Conservation (phyloP, 1,139 yeast genomes). For the Taiozyma sp. region DNA sequence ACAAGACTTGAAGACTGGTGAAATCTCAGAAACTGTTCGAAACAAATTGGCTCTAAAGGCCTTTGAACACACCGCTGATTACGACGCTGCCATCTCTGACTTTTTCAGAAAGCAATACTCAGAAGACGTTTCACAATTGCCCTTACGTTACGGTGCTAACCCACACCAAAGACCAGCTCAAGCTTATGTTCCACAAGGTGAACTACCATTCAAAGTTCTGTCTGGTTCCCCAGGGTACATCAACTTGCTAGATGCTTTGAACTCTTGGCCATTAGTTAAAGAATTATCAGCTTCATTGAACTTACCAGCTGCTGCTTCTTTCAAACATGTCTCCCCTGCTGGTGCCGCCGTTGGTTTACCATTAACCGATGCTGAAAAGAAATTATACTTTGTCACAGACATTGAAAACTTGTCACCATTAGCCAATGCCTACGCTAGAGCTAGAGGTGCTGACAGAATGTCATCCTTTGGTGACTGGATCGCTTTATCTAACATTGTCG, state of each 20-base stretch:
- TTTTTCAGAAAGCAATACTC: conserved; percentile 96
- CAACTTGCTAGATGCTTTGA: conserved; percentile 90
- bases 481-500: conserved; percentile 94
- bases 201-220: conserved; percentile 89
- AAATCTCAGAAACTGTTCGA: conserved; percentile 66
- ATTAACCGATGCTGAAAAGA: conserved; percentile 83
- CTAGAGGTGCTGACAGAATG: conserved; percentile 99
- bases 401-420: conserved; percentile 93
- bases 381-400: conserved; percentile 90
- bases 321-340: conserved; percentile 98
- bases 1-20: conserved; percentile 69
- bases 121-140: conserved; percentile 82
- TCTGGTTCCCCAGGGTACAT: conserved; percentile 97
- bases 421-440: conserved; percentile 98
- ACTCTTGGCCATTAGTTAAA: conserved; percentile 98
- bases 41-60: conserved; percentile 91
- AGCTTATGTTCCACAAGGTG: conserved; percentile 80
- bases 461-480: conserved; percentile 98
- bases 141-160: conserved; percentile 96
- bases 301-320: conserved; percentile 98
- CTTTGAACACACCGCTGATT: conserved; percentile 96
- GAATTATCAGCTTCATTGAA: conserved; percentile 91
- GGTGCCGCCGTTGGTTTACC: conserved; percentile 98
- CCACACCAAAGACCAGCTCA: conserved; percentile 99
- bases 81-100: conserved; percentile 92